These are phyloP conservation scores for Wallacemonas collosoma DNA, from an alignment of 208 protist genomes.

Conservation along the genomic window DNA sequence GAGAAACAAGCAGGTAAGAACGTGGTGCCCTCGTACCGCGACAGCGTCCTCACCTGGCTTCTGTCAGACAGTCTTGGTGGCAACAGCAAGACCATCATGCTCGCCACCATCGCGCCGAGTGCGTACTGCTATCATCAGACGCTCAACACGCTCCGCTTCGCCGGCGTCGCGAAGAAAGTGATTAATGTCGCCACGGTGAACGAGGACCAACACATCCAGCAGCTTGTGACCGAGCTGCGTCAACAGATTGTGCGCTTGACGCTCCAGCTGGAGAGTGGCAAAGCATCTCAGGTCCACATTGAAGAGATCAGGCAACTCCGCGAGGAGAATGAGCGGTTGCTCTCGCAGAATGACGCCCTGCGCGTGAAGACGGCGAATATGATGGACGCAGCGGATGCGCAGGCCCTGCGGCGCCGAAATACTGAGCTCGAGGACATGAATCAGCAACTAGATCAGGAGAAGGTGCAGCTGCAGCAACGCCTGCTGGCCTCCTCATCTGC, in stretches of 20 bases:
- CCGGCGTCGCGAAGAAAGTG: slow-evolving; percentile 79
- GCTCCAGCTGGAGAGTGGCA: slow-evolving; percentile 74
- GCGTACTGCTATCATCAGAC: slow-evolving; percentile 86
- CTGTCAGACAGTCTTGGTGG: slow-evolving; percentile 84
- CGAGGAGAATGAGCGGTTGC: slow-evolving; percentile 51
- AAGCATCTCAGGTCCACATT: slow-evolving; percentile 54
- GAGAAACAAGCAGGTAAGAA: slow-evolving; percentile 69
- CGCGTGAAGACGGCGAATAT: slow-evolving; percentile 35
- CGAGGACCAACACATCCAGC: slow-evolving; percentile 80
- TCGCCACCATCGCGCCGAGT: slow-evolving; percentile 83
- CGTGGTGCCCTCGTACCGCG: slow-evolving; percentile 82
- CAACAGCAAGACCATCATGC: slow-evolving; percentile 91
- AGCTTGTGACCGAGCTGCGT: slow-evolving; percentile 70
- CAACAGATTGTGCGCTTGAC: slow-evolving; percentile 82
- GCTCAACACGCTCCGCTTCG: slow-evolving; percentile 88
- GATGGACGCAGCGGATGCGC: slow-evolving; percentile 41
- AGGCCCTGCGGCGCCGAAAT: slow-evolving; percentile 43
- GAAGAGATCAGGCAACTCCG: slow-evolving; percentile 51
- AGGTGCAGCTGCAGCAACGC: slow-evolving; percentile 48
- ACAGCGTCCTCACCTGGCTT: slow-evolving; percentile 89
- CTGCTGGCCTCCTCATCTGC: slow-evolving; percentile 45
- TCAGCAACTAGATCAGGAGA: slow-evolving; percentile 47
- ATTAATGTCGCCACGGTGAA: slow-evolving; percentile 88
- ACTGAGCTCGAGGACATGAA: slow-evolving; percentile 50
- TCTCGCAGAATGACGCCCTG: slow-evolving; percentile 41